Evolutionary conservation across 352 stramenopile genomes (phyloP), one percentile per base, ranked within the genome.

Genomic region (Phytophthora capsici): DNA sequence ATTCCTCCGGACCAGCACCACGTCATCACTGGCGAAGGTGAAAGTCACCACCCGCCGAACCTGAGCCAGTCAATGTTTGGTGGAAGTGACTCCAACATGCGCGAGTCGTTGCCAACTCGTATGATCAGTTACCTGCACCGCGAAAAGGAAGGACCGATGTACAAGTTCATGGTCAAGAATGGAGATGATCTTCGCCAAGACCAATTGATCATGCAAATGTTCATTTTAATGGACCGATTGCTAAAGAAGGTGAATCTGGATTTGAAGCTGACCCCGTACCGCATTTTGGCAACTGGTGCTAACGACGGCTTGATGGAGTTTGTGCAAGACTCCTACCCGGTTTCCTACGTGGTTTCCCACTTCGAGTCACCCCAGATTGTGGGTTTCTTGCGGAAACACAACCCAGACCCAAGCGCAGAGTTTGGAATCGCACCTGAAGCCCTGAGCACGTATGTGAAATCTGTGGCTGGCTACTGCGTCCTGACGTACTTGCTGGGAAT

Each of bases 161-260:
- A 98, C 83, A 98, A 97, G 72, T 96, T 99, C 23, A 99, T 99
- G 81, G 96, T 99, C 50, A 99, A 99, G 82, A 99, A 98, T 48
- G 98, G 98, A 25, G 98, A 99, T 79, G 98, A 99, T 80, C 73
- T 99, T 44, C 86, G 98, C 7, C 98, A 99, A 82, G 98, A 99
- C 80, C 98, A 99, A 77, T 84, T 99, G 50, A 97, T 99, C 51
- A 99, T 99, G 72, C 98, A 99, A 83, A 98, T 99, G 93, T 98
- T 99, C 57, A 97, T 98, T 51, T 80, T 99, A 25, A 99, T 99
- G 97, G 98, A 99, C 71, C 87, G 96, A 6, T 74, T 99, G 28
- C 80, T 99, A 34, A 99, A 99, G 79, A 95, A 98, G 38, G 96
- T 99, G 17, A 99, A 99, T 55, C 66, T 99, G 43, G 97, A 99